These are phyloP conservation scores for Phytomonas sp. DNA, from an alignment of 208 protist species.

Conservation along the genomic window DNA sequence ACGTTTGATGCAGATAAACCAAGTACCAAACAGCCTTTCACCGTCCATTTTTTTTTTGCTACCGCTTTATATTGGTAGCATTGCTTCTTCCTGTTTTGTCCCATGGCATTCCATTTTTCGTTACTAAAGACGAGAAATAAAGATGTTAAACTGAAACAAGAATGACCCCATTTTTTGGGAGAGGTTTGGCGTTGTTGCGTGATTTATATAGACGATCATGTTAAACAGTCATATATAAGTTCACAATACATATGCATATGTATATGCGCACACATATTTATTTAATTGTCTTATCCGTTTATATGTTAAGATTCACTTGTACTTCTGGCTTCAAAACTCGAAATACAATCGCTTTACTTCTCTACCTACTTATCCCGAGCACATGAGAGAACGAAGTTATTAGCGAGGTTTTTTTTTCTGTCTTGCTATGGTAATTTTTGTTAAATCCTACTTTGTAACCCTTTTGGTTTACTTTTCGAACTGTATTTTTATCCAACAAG, in stretches of 20 bases:
- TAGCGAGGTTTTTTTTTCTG: not conserved
- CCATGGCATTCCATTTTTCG: not conserved
- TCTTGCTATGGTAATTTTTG: not conserved
- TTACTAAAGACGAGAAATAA: not conserved
- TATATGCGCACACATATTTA: constrained; percentile 14
- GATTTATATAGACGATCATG: not conserved
- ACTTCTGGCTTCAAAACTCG: not conserved
- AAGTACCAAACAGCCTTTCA: not conserved
- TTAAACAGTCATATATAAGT: not conserved
- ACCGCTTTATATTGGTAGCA: constrained; percentile 10
- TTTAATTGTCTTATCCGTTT: constrained; percentile 4
- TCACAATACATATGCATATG: constrained; percentile 13
- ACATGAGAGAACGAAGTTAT: not conserved
- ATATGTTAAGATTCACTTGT: not conserved
- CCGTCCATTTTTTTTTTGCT: constrained; percentile 15
- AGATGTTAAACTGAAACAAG: not conserved
- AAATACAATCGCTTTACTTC: not conserved
- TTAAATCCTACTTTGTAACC: not conserved
- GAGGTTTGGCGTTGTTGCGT: not conserved
- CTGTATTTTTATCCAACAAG: too few species aligned
- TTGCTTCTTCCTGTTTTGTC: not conserved
- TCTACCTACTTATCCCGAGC: not conserved
- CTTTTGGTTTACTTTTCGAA: constrained; percentile 1
- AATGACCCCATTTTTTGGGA: not conserved
- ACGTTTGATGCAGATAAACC: not conserved